Evolutionary conservation across 2,329 filamentous ascomycete species (phyloP).

Genomic region (Dothistroma septosporum): DNA sequence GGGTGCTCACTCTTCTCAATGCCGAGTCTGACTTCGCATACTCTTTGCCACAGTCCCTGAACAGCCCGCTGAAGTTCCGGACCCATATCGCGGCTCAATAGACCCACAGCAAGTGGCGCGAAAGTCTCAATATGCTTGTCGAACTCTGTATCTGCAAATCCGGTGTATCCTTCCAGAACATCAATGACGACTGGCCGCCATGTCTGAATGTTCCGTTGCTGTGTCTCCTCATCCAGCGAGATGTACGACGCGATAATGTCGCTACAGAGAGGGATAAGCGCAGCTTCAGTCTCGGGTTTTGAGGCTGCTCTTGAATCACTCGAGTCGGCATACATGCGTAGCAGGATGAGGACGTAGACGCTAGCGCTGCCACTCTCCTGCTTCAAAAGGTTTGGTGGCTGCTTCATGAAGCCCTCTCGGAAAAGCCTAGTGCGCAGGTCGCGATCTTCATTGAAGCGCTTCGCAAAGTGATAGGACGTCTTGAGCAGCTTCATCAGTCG

Average conservation of each 20-base stretch:
- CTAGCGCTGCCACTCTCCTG: constrained; percentile 90
- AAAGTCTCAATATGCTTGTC: constrained; percentile 74
- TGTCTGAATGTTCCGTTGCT: constrained; percentile 93
- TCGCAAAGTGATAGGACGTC: constrained; percentile 93
- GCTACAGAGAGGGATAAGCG: constrained; percentile 87
- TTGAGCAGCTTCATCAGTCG: constrained; percentile 92
- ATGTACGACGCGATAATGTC: constrained; percentile 89
- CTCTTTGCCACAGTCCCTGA: constrained; percentile 69
- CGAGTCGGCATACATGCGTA: constrained; percentile 94
- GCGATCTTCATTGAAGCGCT: constrained; percentile 96
- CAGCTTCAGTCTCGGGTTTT: constrained; percentile 79
- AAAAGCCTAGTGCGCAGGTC: constrained; percentile 90
- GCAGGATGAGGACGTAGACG: constrained; percentile 92
- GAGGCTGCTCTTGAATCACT: constrained; percentile 75
- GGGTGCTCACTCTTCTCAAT: constrained; percentile 34
- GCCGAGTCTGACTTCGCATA: constrained; percentile 69
- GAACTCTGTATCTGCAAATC: constrained; percentile 77
- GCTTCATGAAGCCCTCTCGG: constrained; percentile 99
- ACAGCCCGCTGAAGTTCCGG: constrained; percentile 73
- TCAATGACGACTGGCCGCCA: constrained; percentile 97
- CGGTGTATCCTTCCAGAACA: constrained; percentile 86
- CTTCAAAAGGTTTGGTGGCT: constrained; percentile 94
- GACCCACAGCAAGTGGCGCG: constrained; percentile 78
- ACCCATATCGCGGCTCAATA: constrained; percentile 77
- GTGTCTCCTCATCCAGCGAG: constrained; percentile 85